Percentiles rank a stretch among this genome's conserved stretches.
Evolutionary conservation across 192 early-diverging fungal species (phyloP).

Genomic region (Mortierella hygrophila): DNA sequence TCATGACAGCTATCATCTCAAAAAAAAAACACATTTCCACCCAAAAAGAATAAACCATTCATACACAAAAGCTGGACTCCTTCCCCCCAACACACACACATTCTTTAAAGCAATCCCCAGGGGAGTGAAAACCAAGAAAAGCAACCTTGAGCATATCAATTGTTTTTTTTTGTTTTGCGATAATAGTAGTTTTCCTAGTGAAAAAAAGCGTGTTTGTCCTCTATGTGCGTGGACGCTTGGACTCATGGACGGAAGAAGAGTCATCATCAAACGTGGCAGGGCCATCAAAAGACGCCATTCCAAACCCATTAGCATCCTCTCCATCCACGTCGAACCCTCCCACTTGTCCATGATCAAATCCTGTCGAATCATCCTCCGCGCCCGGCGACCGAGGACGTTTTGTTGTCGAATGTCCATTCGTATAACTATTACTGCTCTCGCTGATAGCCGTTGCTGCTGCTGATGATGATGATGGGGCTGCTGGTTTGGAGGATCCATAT

Average conservation of each 20-base stretch:
- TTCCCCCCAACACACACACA: neutral
- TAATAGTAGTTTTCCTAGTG: neutral
- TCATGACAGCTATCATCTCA: neutral
- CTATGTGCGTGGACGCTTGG: conserved; percentile 46
- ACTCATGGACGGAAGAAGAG: conserved; percentile 18
- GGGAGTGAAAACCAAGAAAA: neutral
- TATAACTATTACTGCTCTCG: conserved; percentile 14
- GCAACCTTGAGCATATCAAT: neutral
- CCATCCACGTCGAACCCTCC: conserved; percentile 44
- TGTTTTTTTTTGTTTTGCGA: conserved; percentile 13
- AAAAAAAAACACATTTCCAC: neutral
- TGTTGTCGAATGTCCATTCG: conserved; percentile 24
- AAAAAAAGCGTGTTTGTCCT: neutral
- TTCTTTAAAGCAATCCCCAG: neutral
- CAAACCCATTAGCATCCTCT: conserved; percentile 37
- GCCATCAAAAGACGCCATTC: conserved; percentile 50
- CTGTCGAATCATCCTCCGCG: neutral
- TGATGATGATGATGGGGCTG: neutral
- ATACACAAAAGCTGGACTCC: neutral
- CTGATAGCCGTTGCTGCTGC: neutral
- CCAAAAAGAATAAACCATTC: neutral
- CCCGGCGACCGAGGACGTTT: conserved; percentile 54
- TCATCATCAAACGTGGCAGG: conserved; percentile 54
- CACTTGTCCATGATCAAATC: conserved; percentile 29
- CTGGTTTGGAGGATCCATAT: conserved; percentile 14